phyloP scores from a whole-genome alignment of 192 early-diverging fungal species.

The Gamsiella multidivaricata region DNA sequence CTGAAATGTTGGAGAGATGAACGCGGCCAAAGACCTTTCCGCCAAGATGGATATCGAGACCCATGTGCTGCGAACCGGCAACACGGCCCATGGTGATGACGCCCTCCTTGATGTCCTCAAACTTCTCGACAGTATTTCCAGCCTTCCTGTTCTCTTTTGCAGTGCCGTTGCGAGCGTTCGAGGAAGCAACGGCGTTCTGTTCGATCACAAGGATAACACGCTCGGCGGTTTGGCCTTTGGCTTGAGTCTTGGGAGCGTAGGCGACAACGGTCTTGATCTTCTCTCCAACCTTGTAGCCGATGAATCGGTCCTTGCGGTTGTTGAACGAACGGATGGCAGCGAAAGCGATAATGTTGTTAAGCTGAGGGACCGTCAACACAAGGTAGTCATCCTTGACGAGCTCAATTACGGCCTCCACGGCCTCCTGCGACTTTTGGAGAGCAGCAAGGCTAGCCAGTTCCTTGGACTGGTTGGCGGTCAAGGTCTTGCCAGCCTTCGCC shows the following conservation, averaged over 20 bases:
- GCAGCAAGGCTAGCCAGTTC: conserved; percentile 31
- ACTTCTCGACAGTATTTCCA: conserved; percentile 25
- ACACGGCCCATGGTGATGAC: conserved; percentile 66
- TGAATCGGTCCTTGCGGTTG: conserved; percentile 70
- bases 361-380: conserved; percentile 71
- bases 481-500: conserved; percentile 27
- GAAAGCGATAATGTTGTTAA: conserved; percentile 66
- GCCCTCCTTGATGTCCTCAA: conserved; percentile 66
- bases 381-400: conserved; percentile 85
- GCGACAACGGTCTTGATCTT: conserved; percentile 57
- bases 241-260: conserved; percentile 51
- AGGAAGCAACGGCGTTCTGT: conserved; percentile 1
- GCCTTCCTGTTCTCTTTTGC: conserved; percentile 27
- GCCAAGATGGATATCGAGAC: conserved; percentile 68
- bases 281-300: conserved; percentile 70
- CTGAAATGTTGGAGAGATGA: conserved; percentile 67
- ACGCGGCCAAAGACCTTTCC: conserved; percentile 69
- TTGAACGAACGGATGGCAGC: conserved; percentile 69
- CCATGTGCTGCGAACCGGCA: conserved; percentile 57
- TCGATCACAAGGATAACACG: conserved; percentile 36
- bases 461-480: conserved; percentile 14
- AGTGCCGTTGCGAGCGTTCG: not conserved
- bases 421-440: conserved; percentile 46
- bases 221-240: conserved; percentile 42
- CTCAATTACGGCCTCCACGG: conserved; percentile 71